A percentile compares a stretch with the other conserved stretches of the same genome.
These are phyloP conservation scores for Boeremia exigua DNA, from an alignment of 2,329 filamentous ascomycete species.

Conservation along the genomic window DNA sequence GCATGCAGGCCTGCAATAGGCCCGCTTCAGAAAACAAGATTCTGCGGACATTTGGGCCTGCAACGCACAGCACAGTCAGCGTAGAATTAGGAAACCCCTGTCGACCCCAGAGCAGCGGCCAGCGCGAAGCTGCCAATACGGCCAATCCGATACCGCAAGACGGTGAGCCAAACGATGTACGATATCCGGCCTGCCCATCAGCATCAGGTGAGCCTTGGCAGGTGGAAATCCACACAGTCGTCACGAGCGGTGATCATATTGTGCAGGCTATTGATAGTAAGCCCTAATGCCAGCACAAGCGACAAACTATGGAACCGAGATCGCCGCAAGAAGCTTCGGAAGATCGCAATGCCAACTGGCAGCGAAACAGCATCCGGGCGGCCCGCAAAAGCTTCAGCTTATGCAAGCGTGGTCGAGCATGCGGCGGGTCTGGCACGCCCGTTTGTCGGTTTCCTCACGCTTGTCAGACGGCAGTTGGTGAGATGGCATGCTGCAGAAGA, in stretches of 20 bases:
- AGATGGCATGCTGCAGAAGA: neutral
- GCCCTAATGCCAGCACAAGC: constrained; percentile 7
- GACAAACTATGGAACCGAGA: neutral
- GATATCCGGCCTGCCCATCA: neutral
- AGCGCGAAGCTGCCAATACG: neutral
- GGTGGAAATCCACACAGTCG: neutral
- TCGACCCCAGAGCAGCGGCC: neutral
- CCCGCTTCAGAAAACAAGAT: neutral
- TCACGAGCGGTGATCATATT: neutral
- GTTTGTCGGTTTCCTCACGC: too few species aligned
- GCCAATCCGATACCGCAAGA: neutral
- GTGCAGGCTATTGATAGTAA: constrained; percentile 8
- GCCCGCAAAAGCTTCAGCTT: neutral
- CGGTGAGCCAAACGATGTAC: constrained; percentile 4
- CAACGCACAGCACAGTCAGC: constrained; percentile 13
- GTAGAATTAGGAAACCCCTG: constrained; percentile 1
- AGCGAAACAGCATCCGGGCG: neutral
- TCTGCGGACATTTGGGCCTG: constrained; percentile 1
- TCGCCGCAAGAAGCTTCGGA: constrained; percentile 1
- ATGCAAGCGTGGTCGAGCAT: neutral
- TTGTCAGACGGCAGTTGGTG: neutral
- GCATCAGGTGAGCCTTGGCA: constrained; percentile 13
- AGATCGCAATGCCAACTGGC: neutral
- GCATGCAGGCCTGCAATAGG: neutral
- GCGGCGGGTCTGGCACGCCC: neutral